Evolutionary conservation across 2,329 filamentous ascomycete genomes (phyloP), one percentile per base, ranked within the genome.

Genomic region (Exserohilum rostratum): DNA sequence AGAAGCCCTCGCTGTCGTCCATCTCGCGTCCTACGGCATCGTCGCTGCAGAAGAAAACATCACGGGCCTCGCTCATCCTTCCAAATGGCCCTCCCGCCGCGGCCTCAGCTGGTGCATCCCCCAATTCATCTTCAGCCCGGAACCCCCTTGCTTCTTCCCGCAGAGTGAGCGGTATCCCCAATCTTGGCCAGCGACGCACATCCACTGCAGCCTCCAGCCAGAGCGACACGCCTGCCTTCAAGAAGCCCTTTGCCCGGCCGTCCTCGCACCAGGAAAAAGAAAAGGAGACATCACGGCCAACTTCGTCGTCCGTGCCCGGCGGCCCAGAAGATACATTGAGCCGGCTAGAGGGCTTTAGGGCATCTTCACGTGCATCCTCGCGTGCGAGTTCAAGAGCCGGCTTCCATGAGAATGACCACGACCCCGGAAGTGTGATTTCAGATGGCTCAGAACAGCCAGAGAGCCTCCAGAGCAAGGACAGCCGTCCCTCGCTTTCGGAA

Each of bases 401-500:
- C 12, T 71, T 69, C 49, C 61, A 63, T 15, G 74, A 78, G 11
- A 62, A 67, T 18, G 69, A 73, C 7, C 60, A 64, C 17, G 64
- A 68, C 6, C 51, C 57, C 13, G 65, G 68, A 6, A 31, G 40
- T 40, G 53, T 53, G 3, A 25, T 58, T 3, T 64, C 66, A 11
- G 47, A 53, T 5, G 55, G 59, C 40, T 40, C 63, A 55, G 47
- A 48, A 5, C 61, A 59, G 38, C 57, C 60, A 10, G 35, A 12
- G 18, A 13, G 18, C 35, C 18, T 38, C 18, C 58, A 54, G 10
- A 53, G 61, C 50, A 69, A 48, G 80, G 84, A 46, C 61, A 66
- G 76, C 4, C 70, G 80, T 11, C 78, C 78, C 12, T 93, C 90
- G 0, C 80, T 97, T 3, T 87, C 89, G 0, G 93, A 97, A 65